Conservation (phyloP, 83 land plant genomes). For the Larix sibirica region DNA sequence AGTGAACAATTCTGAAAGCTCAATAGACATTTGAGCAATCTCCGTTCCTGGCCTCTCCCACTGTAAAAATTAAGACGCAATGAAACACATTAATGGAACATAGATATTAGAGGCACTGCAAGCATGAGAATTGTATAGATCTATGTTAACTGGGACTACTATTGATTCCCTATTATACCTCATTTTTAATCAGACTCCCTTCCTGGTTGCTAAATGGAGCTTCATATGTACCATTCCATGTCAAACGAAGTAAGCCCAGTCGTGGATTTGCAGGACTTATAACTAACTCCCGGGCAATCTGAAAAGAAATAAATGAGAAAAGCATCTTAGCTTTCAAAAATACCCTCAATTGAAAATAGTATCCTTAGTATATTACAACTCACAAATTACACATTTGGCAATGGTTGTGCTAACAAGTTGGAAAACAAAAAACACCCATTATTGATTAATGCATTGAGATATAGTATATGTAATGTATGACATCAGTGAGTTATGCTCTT, state of each 20-base stretch:
- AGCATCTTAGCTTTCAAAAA: not conserved
- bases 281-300: conserved; percentile 92
- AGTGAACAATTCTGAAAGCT: conserved; percentile 83
- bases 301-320: conserved; percentile 15
- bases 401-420: no score
- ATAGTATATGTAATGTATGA: no score
- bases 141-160: not conserved
- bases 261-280: conserved; percentile 73
- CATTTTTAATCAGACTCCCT: conserved; percentile 59
- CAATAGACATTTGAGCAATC: conserved; percentile 67
- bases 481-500: no score
- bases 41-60: conserved; percentile 76
- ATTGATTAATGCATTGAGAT: no score
- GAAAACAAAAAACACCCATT: no score
- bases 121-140: not conserved
- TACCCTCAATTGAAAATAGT: not conserved
- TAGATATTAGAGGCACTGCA: not conserved
- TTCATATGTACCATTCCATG: conserved; percentile 41
- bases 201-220: conserved; percentile 63
- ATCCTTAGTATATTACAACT: no score
- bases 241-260: conserved; percentile 65
- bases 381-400: no score
- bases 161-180: conserved; percentile 33
- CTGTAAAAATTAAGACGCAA: conserved; percentile 29
- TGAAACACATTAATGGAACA: not conserved